Base-by-base conservation (phyloP, 2,329 filamentous ascomycete genomes). In the Ophiostoma ips region DNA sequence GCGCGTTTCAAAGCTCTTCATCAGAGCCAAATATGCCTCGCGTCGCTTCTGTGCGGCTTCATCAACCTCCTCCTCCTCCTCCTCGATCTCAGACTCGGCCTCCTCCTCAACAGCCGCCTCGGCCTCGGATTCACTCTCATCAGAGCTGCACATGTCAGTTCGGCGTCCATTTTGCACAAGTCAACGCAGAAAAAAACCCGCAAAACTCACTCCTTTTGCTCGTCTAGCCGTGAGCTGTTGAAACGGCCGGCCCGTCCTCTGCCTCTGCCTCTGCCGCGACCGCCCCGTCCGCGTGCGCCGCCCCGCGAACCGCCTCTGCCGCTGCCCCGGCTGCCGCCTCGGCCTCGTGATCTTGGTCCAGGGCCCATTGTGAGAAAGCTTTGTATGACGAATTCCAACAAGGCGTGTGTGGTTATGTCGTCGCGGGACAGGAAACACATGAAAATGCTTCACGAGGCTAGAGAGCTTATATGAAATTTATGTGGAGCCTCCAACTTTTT, bases 1-100 rank as follows among this genome's bases (percentile, higher is more conserved):
- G 3, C 68, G 65, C 24, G 73, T 69, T 3, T 69, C 66, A 46
- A 83, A 65, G 52, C 73, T 79, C 58, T 79, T 71, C 58, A 83
- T 66, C 7, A 83, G 66, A 8, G 74, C 67, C 63, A 73, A 66
- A 55, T 82, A 83, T 3, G 79, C 72, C 30, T 53, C 44, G 19
- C 48, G 50, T 13, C 48, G 46, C 24, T 54, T 53, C 28, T 68
- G 68, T n/a, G 70, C 69, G 19, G 72, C 71, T 33, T 71, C 69
- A 1, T 70, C 64, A 43, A 71, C 60, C 2, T 74, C 71, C 8
- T 71, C 68, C 9, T 71, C 70, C 21, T 48, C 61, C 2, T 73
- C 71, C 9, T 70, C 68, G 9, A 71, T 70, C 6, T 48, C 44
- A 5, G 50, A 41, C n/a, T 49, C 44, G 7, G 13, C 19, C 16